Evolutionary conservation across 805 yeast genomes (phyloP), one percentile per base, ranked within the genome.

Genomic region (Tetrapisispora taiwanensis): DNA sequence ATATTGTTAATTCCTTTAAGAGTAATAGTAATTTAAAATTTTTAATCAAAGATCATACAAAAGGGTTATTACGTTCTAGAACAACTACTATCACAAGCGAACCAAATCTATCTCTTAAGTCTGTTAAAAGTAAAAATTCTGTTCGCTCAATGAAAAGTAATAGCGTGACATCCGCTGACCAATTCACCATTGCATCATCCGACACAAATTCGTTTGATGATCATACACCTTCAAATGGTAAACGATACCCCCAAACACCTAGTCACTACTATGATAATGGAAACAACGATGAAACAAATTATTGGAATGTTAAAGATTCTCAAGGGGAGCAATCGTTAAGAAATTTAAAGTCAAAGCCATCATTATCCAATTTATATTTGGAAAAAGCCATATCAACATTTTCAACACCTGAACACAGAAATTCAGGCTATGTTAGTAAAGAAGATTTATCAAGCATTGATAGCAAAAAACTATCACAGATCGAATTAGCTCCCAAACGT

Each of bases 381-480:
- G 45, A 36, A 4, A 42, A 18, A 6, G n/a, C 17, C 30, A 44
- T 9, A 31, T 48, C 7, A 46, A 45, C n/a, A 40, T 43, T 7
- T 31, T 36, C 43, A 1, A 33, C 43, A 3, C 33, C 46, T n/a
- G 54, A 47, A 30, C 42, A 45, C 20, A 49, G 48, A 18, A 49
- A 50, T 27, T 56, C 55, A 18, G 86, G 0, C 85, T 86, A 58
- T 71, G 81, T 46, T 8, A 65, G 89, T 28, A 73, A 72, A 9
- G 74, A 76, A 20, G 77, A 74, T n/a, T 76, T 74, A 13, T 68
- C 74, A 30, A 95, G 84, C 54, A 85, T 85, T 48, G 88, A 88
- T 60, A 92, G 86, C 53, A 78, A 82, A 52, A 70, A 87, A 42
- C 66, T 95, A 36, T 78, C 36, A 76, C 44, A 41, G 30, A 14